Base-by-base conservation (phyloP, 768 basidiomycete genomes). In the Collybia mongolica region DNA sequence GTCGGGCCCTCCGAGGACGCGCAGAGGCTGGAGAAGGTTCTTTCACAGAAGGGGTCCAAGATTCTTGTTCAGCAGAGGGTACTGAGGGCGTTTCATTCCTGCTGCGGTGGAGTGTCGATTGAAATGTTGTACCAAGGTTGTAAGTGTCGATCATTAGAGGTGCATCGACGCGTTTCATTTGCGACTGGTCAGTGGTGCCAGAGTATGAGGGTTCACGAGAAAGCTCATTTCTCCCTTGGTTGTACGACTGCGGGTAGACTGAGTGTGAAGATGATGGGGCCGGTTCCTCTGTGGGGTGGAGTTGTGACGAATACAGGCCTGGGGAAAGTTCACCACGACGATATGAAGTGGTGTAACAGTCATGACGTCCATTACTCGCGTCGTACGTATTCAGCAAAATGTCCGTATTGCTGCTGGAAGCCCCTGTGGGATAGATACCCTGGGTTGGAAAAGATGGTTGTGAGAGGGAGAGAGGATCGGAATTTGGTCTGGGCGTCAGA, bases 1-100 rank as follows among this genome's bases (percentile, higher is more conserved):
- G 76, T 39, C 81, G 74, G 14, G 70, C 19, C 53, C 81, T 84
- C 38, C 68, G 69, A 18, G 66, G 63, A 42, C 46, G 52, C n/a
- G 55, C 14, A 6, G 49, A 28, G 7, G 54, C 17, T 20, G 26
- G 32, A 40, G 54, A 41, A 4, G 45, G 32, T 39, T 36, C 44
- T 24, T 42, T 24, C 24, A 18, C 23, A 35, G 40, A n/a, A 20
- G 39, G 23, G 35, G 46, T 48, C 39, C 46, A 41, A n/a, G 32
- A 53, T 23, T 20, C 46, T 3, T 37, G n/a, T 5, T 46, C 44
- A 36, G 26, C 44, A 6, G 49, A 41, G 11, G 28, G 18, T 41
- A 50, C 47, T 12, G 48, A 48, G 11, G 44, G 32, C 20, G 40
- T 14, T 40, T 6, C 49, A 6, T 18, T 20, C 15, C 19, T 15